Evolutionary conservation across 371 early-diverging fungal species (phyloP).

Genomic region (Actinomucor elegans): DNA sequence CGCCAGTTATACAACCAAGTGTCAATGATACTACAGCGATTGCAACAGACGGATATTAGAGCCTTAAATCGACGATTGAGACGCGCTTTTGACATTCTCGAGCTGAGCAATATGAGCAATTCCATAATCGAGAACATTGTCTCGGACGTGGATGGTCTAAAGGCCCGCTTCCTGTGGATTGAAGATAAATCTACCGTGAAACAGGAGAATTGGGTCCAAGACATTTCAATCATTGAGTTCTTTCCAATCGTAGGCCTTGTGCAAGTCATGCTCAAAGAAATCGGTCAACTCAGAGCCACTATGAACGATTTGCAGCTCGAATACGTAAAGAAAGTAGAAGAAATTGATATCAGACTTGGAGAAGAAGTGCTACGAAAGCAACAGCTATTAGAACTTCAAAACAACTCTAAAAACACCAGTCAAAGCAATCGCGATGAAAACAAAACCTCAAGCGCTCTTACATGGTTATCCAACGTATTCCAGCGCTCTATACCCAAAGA

Average conservation of each 20-base stretch:
- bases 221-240: slow-evolving; percentile 46
- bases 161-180: slow-evolving; percentile 54
- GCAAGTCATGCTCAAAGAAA: slow-evolving; percentile 64
- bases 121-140: slow-evolving; percentile 70
- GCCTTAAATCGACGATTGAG: slow-evolving; percentile 59
- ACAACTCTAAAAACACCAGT: slow-evolving; percentile 4
- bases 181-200: slow-evolving; percentile 23
- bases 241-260: slow-evolving; percentile 57
- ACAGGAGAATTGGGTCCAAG: slow-evolving; percentile 21
- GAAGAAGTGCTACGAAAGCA: slow-evolving; percentile 47
- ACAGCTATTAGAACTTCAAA: slow-evolving; percentile 16
- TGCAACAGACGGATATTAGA: slow-evolving; percentile 58
- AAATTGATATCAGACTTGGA: slow-evolving; percentile 50
- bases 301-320: slow-evolving; percentile 72
- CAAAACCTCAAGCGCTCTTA: slow-evolving; percentile 9
- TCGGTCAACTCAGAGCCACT: slow-evolving; percentile 61
- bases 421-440: background rate
- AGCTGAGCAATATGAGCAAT: slow-evolving; percentile 72
- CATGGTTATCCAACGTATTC: slow-evolving; percentile 37
- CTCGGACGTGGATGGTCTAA: slow-evolving; percentile 57
- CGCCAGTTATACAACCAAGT: slow-evolving; percentile 23
- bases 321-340: slow-evolving; percentile 67
- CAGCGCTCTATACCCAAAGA: background rate
- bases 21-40: slow-evolving; percentile 35
- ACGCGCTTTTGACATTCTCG: slow-evolving; percentile 70